Base-by-base conservation (phyloP, 1,139 yeast species). In the Nakaseomyces bracarensis region DNA sequence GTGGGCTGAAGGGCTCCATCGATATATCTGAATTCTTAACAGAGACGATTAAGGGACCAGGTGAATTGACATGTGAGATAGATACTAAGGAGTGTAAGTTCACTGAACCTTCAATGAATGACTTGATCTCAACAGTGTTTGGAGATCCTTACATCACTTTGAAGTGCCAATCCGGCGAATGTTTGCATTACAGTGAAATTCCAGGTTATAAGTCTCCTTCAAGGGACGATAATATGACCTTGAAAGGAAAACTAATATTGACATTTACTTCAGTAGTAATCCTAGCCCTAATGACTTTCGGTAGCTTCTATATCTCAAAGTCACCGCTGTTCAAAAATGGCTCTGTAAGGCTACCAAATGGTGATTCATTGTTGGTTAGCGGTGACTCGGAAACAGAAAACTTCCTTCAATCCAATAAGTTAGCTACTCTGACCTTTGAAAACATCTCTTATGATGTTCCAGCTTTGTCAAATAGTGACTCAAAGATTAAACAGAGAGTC, bases 81-180 rank as follows among this genome's bases (percentile, higher is more conserved):
- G 36, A 33, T 11, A 20, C 11, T 5, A 73, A 70, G 35, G 64
- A 69, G 36, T 91, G 98, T 66, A 70, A 72, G 42, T 91, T 91
- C 58, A 80, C 91, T 3, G 98, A 91, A 60, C 97, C 98, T 30
- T 81, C 94, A 46, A 91, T 91, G 97, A 85, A 91, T 63, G 94
- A 84, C 49, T 72, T 91, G 55, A 91, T 91, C 46, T 72, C 78
- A 46, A 78, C 86, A 13, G 95, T 91, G 3, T 91, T 91, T 65
- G 98, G 98, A 13, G 98, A 91, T 59, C 85, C 89, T 1, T 75
- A 77, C 53, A 91, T 91, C 54, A 82, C 91, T 1, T 68, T 91
- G 44, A 70, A 74, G 40, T 91, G 98, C 64, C 65, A 67, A 11
- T 77, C 95, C 1, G 91, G 95, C 41, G 98, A 91, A 62, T 91